Conservation (phyloP, 176 grass and related monocot genomes). For the Lolium multiflorum region DNA sequence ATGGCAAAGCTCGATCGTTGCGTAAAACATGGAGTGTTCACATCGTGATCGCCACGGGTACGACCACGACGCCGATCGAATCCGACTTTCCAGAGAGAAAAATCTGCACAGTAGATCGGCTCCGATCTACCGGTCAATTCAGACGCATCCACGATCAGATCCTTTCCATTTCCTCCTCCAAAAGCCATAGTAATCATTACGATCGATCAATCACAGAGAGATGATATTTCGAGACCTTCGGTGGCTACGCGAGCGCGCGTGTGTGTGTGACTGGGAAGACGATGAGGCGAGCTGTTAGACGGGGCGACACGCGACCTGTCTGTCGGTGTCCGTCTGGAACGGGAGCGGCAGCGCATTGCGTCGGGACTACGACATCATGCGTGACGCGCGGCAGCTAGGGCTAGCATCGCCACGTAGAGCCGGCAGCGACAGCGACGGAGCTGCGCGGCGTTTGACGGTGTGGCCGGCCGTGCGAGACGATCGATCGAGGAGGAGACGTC, state of each 20-base stretch:
- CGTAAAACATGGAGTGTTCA: neutral
- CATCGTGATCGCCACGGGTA: neutral
- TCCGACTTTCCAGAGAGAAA: neutral
- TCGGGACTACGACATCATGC: conserved; percentile 8
- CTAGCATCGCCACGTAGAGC: conserved; percentile 35
- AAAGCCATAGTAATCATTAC: neutral
- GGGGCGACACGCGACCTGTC: conserved; percentile 1
- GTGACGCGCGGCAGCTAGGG: neutral
- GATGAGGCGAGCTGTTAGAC: neutral
- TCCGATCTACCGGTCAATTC: neutral
- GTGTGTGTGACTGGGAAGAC: neutral
- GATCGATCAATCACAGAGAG: neutral
- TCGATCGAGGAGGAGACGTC: conserved; percentile 3
- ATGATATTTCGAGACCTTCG: conserved; percentile 15
- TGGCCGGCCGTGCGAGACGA: neutral
- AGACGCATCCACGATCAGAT: neutral
- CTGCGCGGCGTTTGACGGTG: neutral
- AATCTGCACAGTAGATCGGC: conserved; percentile 20
- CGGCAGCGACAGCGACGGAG: conserved; percentile 33
- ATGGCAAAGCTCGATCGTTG: neutral
- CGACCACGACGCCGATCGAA: neutral
- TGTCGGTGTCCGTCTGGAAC: conserved; percentile 8
- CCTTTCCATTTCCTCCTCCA: neutral
- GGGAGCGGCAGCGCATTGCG: conserved; percentile 12
- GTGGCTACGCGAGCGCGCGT: neutral